phyloP scores from a whole-genome alignment of 306 rosid species.

The Pachyrhizus erosus region DNA sequence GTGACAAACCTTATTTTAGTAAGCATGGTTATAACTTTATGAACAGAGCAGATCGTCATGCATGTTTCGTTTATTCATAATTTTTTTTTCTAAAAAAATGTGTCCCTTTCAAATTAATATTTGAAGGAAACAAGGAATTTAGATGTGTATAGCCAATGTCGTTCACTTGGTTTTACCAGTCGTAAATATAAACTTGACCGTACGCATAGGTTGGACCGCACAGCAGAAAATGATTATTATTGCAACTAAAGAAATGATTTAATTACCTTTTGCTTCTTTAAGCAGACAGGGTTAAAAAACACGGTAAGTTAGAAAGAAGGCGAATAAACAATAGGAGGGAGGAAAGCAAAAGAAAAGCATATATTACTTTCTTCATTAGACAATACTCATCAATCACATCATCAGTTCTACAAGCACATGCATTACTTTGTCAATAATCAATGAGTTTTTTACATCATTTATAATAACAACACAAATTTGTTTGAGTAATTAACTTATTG shows the following conservation, averaged over 20 bases:
- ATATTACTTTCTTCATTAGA: conserved; percentile 25
- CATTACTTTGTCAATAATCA: conserved; percentile 31
- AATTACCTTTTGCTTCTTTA: background rate
- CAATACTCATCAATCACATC: background rate
- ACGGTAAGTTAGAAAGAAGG: background rate
- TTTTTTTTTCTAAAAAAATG: too few relatives aligned
- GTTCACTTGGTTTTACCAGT: background rate
- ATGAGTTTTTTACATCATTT: background rate
- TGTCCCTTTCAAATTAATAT: too few relatives aligned
- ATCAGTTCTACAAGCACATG: background rate
- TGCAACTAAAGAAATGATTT: background rate
- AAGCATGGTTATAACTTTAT: background rate
- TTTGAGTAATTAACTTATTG: background rate
- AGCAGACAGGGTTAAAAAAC: background rate
- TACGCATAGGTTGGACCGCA: background rate
- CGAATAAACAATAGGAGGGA: background rate
- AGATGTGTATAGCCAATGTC: too few relatives aligned
- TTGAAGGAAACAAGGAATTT: too few relatives aligned
- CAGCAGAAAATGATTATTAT: background rate
- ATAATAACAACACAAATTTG: background rate
- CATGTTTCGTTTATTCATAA: too few relatives aligned
- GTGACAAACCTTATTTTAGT: background rate
- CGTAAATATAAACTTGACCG: background rate
- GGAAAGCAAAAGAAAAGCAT: conserved; percentile 22
- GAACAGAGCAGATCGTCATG: too few relatives aligned